Evolutionary conservation across 2,329 filamentous ascomycete species (phyloP).

Genomic region (Penicillium decumbens): DNA sequence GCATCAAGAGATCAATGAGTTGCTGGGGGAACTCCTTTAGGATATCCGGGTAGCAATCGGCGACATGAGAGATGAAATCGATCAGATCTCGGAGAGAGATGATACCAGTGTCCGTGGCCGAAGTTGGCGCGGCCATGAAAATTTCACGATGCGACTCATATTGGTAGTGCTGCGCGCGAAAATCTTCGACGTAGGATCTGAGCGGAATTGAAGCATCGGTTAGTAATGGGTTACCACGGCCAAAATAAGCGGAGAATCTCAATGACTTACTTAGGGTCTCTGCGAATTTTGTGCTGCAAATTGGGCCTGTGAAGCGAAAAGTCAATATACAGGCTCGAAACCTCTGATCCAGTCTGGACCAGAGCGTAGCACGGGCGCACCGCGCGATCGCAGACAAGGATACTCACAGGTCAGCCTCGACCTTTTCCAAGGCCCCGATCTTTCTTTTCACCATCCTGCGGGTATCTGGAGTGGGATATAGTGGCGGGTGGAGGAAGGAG

Average conservation of each 20-base stretch:
- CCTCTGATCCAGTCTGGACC: conserved; percentile 2
- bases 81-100: conserved; percentile 86
- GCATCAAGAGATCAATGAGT: conserved; percentile 71
- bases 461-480: conserved; percentile 3
- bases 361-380: conserved; percentile 3
- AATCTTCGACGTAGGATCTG: conserved; percentile 85
- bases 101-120: conserved; percentile 70
- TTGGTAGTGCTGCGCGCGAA: conserved; percentile 79
- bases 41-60: conserved; percentile 84
- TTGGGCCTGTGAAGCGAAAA: conserved; percentile 56
- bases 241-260: not conserved
- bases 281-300: conserved; percentile 84
- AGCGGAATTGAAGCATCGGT: not conserved
- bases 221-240: not conserved
- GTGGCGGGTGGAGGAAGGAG: conserved; percentile 51
- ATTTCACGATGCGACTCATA: conserved; percentile 89
- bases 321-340: conserved; percentile 23
- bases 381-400: not conserved
- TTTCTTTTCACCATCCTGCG: conserved; percentile 74
- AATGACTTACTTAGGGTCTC: conserved; percentile 66
- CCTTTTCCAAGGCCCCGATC: conserved; percentile 87
- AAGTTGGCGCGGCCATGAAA: conserved; percentile 77
- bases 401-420: conserved; percentile 79
- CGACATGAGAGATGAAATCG: conserved; percentile 87
- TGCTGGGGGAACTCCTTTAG: conserved; percentile 73